These are phyloP conservation scores for Tulasnella sp. DNA, from an alignment of 768 basidiomycete species.

Conservation along the genomic window DNA sequence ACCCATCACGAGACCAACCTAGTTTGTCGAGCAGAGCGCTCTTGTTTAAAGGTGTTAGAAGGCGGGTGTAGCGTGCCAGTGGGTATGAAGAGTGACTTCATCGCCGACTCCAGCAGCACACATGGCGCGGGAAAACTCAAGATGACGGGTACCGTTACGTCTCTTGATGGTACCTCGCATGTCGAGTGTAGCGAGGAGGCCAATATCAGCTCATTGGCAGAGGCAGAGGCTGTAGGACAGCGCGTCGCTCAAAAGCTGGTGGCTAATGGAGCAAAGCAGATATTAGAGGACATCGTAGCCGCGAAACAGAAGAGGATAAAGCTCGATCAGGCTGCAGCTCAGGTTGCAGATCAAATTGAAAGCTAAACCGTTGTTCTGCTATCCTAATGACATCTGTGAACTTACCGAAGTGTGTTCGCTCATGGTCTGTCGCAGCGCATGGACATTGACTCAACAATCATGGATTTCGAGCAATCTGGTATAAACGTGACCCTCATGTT, in stretches of 20 bases:
- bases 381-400: no score
- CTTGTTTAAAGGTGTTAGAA: slow-evolving; percentile 78
- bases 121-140: slow-evolving; percentile 33
- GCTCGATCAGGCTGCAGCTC: slow-evolving; percentile 29
- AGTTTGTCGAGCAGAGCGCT: slow-evolving; percentile 74
- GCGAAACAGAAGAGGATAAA: slow-evolving; percentile 45
- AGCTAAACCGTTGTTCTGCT: no score
- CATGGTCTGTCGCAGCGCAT: no score
- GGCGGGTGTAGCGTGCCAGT: slow-evolving; percentile 98
- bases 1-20: slow-evolving; percentile 72
- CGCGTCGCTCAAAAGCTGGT: slow-evolving; percentile 55
- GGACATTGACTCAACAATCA: no score
- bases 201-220: slow-evolving; percentile 38
- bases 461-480: no score
- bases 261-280: slow-evolving; percentile 58
- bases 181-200: slow-evolving; percentile 52
- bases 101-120: slow-evolving; percentile 7
- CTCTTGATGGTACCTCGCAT: slow-evolving; percentile 60
- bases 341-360: no score
- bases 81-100: slow-evolving; percentile 40
- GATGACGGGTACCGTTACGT: slow-evolving; percentile 76
- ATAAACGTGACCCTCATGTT: neutral
- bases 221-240: slow-evolving; percentile 61
- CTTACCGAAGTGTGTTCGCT: no score
- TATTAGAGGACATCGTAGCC: slow-evolving; percentile 73